Base-by-base conservation (phyloP, 2,329 filamentous ascomycete species). In the Fusarium liriodendri region DNA sequence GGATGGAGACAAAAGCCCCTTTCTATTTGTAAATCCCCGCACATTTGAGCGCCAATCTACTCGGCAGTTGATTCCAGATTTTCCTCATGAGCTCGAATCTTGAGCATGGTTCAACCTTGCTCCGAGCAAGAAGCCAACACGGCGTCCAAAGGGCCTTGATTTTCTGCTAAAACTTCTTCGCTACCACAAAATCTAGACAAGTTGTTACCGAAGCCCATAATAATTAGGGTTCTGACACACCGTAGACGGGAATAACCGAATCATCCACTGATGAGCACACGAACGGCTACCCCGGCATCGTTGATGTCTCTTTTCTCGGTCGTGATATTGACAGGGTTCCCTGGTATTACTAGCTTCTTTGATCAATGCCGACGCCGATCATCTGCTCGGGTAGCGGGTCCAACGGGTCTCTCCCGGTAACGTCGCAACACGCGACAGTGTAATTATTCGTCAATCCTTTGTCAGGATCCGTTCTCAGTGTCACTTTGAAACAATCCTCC, bases 341-440 rank as follows among this genome's bases (percentile, higher is more conserved):
- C 32, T n/a, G 38, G 22, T 50, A 62, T 16, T 8, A 25, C 40
- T 62, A 52, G 33, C 60, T 25, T 29, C 27, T 29, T 29, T 62
- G 6, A 35, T 62, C 20, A 37, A 6, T 55, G 50, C 61, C 47
- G 47, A 57, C 25, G 61, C 32, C 25, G 61, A 64, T 64, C 61
- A 40, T 35, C 38, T 27, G 33, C 13, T 52, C 7, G 27, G 13
- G 33, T 35, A 25, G 60, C 47, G 35, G 61, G 33, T 42, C 25
- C 11, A 40, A 52, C 42, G 38, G 58, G 58, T 5, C 18, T 32
- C 27, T 52, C 59, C 59, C 14, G 40, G 42, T 8, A 35, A 11
- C 20, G 32, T 52, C 22, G 42, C n/a, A 50, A 42, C 40, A 52
- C 47, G 42, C 20, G 42, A 14, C 42, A 62, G 38, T 27, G 42